These are phyloP conservation scores for Adansonia gregorii DNA, from an alignment of 441 rosid species.

Conservation along the genomic window DNA sequence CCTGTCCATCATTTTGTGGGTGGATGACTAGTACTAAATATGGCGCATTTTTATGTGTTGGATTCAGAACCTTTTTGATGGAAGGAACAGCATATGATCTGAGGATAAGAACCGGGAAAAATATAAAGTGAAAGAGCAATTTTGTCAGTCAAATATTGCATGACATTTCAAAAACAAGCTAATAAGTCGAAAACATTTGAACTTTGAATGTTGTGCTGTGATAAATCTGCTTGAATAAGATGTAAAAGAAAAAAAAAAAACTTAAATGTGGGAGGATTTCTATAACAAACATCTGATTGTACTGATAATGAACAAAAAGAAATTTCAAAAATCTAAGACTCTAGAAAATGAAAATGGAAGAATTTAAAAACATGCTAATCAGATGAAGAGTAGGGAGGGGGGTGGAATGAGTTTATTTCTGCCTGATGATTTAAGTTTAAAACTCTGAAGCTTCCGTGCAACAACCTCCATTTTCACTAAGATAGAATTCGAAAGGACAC, in stretches of 20 bases:
- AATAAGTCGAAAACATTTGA: background rate
- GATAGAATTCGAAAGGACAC: background rate
- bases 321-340: slow-evolving; percentile 9
- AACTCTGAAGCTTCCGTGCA: background rate
- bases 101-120: background rate
- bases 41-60: slow-evolving; percentile 15
- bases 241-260: background rate
- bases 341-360: background rate
- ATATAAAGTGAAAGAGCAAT: background rate
- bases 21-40: background rate
- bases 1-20: slow-evolving; percentile 36
- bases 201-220: background rate
- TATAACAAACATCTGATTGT: background rate
- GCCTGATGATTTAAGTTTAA: background rate
- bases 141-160: slow-evolving; percentile 4
- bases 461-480: background rate
- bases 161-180: background rate
- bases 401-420: background rate
- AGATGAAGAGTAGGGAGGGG: background rate
- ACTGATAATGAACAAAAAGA: background rate
- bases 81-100: slow-evolving; percentile 14
- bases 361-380: background rate
- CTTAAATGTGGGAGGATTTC: slow-evolving; percentile 1
- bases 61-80: slow-evolving; percentile 15
- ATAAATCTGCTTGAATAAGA: slow-evolving; percentile 1